Base-by-base conservation (phyloP, 2,329 filamentous ascomycete species). In the Nigrospora osmanthi region DNA sequence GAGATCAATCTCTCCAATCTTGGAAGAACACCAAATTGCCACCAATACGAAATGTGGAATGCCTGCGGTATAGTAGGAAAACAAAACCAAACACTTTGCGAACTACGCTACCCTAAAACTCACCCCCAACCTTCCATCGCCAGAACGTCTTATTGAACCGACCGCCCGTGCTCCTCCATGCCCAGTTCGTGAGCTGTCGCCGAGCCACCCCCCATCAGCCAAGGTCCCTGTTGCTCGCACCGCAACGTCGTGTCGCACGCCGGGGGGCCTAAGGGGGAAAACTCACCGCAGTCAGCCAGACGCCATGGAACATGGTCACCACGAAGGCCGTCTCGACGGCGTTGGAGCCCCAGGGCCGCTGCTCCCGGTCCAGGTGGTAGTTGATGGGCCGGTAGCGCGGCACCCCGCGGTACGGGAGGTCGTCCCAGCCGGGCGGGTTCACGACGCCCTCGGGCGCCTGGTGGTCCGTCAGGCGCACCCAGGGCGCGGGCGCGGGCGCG, bases 321-420 rank as follows among this genome's bases (percentile, higher is more conserved):
- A 61, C 49, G 38, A 61, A 56, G 5, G 39, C 51, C 23, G 47
- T 47, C 44, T 56, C 58, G 30, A 52, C 42, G 3, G 43, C 40
- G 32, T 59, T 55, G 2, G 51, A 53, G 11, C 55, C 56, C 51
- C 49, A 52, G 1, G 58, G 58, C 44, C 58, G 42, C 48, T 49
- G 41, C 15, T 32, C 43, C n/a, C 42, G 37, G 41, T 59, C 54
- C 23, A 59, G 38, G 2, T 53, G 23, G n/a, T 32, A 47, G 46
- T 60, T 59, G 33, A 58, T 47, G 14, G 58, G 56, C 13, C 58
- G 51, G 45, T 58, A 55, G 4, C 53, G 53, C 28, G 58, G 58
- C 16, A 60, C 54, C 13, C 54, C 51, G 39, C 58, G 56, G 39
- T 56, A 49, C n/a, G 45, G 43, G 30, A 50, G 47, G 28, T 42